phyloP scores from a whole-genome alignment of 805 yeast species.

The Candida xiaguanensis region DNA sequence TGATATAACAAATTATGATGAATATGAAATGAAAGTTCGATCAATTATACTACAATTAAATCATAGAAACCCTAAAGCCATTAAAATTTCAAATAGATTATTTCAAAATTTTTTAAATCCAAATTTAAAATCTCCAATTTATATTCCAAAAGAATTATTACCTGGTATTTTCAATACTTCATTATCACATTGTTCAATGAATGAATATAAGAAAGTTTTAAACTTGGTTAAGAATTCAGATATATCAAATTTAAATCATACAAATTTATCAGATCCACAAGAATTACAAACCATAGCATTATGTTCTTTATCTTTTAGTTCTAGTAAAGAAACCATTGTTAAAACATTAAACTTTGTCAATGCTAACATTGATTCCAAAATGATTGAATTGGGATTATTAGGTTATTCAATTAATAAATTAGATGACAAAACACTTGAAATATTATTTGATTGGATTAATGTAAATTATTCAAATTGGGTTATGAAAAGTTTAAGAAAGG shows the following conservation, averaged over 20 bases:
- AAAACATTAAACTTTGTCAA: constrained; percentile 56
- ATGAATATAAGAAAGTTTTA: constrained; percentile 58
- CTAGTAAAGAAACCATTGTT: constrained; percentile 42
- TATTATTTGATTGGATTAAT: constrained; percentile 53
- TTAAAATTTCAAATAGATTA: constrained; percentile 32
- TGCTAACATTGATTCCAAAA: constrained; percentile 51
- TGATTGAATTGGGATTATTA: constrained; percentile 55
- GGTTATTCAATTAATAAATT: constrained; percentile 46
- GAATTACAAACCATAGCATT: constrained; percentile 57
- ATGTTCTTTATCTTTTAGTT: constrained; percentile 50
- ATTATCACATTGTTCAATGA: constrained; percentile 23
- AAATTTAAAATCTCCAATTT: constrained; percentile 43
- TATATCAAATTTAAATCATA: constrained; percentile 38
- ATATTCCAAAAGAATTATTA: constrained; percentile 50
- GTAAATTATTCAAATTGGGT: constrained; percentile 52
- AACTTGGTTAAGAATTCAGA: constrained; percentile 51
- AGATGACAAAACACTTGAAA: background rate
- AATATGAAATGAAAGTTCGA: constrained; percentile 42
- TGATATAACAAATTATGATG: constrained; percentile 10
- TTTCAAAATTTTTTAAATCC: constrained; percentile 47
- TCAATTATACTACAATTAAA: constrained; percentile 7
- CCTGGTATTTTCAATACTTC: constrained; percentile 41
- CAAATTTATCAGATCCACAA: constrained; percentile 22
- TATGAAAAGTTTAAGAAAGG: constrained; percentile 42
- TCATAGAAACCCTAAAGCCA: constrained; percentile 1